phyloP scores from a whole-genome alignment of 1,284 basidiomycete species.

The Heterobasidion parviporum region DNA sequence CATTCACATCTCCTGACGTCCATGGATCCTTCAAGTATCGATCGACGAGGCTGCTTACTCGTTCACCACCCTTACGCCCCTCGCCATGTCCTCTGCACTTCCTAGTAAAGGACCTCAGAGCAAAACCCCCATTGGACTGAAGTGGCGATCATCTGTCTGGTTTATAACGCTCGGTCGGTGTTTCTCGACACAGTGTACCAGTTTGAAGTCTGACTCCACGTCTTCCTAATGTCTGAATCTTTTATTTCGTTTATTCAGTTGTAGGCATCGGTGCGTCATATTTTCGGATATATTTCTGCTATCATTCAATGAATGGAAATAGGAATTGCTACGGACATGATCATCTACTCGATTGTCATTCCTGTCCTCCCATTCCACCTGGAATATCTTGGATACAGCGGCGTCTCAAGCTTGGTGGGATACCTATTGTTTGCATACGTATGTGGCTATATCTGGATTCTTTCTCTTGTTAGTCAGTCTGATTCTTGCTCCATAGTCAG shows the following conservation, averaged over 20 bases:
- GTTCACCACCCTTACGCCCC: too few relatives aligned
- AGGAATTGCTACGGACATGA: constrained; percentile 58
- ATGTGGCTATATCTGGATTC: constrained; percentile 14
- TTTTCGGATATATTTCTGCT: neutral
- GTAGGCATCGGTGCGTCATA: neutral
- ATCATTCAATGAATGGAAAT: neutral
- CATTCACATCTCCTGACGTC: too few relatives aligned
- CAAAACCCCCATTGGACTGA: neutral
- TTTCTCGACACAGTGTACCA: neutral
- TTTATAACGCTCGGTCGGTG: neutral
- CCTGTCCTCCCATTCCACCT: constrained; percentile 74
- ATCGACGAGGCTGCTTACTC: too few relatives aligned
- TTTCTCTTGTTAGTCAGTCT: neutral
- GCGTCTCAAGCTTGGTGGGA: constrained; percentile 52
- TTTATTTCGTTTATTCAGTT: neutral
- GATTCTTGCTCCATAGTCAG: constrained; percentile 17
- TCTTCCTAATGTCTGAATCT: neutral
- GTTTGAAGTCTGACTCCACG: neutral
- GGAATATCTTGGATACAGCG: constrained; percentile 40
- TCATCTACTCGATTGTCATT: constrained; percentile 64
- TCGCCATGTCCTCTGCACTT: neutral
- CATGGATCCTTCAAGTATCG: too few relatives aligned
- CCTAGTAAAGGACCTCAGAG: neutral
- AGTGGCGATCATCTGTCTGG: neutral
- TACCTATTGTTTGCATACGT: constrained; percentile 65